A percentile compares a stretch with the other conserved stretches of the same genome.
Evolutionary conservation across 192 early-diverging fungal genomes (phyloP).

Genomic region (Funneliformis mosseae): DNA sequence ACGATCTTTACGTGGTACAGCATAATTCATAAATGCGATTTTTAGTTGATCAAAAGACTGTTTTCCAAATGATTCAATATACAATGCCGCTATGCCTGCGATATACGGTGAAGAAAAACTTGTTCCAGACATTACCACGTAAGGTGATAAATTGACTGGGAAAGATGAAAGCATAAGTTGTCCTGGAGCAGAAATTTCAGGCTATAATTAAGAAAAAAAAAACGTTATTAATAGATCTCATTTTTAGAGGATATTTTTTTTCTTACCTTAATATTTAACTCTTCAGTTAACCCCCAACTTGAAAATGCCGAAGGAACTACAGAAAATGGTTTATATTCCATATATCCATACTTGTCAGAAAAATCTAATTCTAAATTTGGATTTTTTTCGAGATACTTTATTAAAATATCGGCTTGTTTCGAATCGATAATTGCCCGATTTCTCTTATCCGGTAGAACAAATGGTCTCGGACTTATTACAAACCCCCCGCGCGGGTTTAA

Average conservation of each 20-base stretch:
- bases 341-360: background rate
- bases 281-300: background rate
- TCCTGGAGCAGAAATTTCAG: constrained; percentile 55
- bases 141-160: constrained; percentile 46
- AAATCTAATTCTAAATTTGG: background rate
- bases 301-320: background rate
- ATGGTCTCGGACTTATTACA: too few species aligned
- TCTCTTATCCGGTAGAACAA: too few species aligned
- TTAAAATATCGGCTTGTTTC: background rate
- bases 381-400: background rate
- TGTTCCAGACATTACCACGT: constrained; percentile 54
- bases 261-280: background rate
- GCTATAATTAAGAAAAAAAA: constrained; percentile 32
- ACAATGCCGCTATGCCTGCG: constrained; percentile 42
- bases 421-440: background rate
- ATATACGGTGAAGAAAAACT: constrained; percentile 56
- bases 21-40: constrained; percentile 38
- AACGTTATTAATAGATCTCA: background rate
- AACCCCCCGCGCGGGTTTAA: too few species aligned
- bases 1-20: constrained; percentile 24
- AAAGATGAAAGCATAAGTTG: constrained; percentile 54
- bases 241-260: background rate
- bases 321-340: background rate
- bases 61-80: constrained; percentile 32
- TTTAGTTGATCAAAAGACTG: constrained; percentile 16